A percentile compares a stretch with the other conserved stretches of the same genome.
phyloP scores from a whole-genome alignment of 176 grass and related monocot genomes.

The Poa annua region DNA sequence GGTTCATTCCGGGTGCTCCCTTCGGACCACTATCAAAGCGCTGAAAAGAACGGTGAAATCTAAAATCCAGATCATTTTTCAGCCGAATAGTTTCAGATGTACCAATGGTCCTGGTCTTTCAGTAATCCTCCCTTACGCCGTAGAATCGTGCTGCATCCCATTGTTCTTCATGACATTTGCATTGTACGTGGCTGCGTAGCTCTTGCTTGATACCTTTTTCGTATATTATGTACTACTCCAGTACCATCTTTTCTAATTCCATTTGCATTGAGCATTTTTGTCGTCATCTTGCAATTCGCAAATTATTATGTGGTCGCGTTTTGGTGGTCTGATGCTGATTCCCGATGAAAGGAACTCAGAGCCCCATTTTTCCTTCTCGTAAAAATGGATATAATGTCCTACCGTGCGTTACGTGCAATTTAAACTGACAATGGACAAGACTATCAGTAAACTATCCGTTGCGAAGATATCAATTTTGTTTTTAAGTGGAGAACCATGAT shows the following conservation, averaged over 20 bases:
- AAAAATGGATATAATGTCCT: too few relatives aligned
- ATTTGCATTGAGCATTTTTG: constrained; percentile 2
- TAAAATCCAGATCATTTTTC: constrained; percentile 24
- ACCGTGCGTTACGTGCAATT: too few relatives aligned
- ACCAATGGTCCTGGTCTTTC: neutral
- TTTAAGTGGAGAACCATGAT: too few relatives aligned
- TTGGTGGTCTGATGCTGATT: neutral
- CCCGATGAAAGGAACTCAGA: too few relatives aligned
- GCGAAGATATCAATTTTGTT: too few relatives aligned
- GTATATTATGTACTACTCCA: neutral
- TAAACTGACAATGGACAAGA: too few relatives aligned
- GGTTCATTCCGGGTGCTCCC: constrained; percentile 37
- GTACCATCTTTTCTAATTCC: neutral
- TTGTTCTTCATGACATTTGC: neutral
- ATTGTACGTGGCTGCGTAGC: neutral
- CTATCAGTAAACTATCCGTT: too few relatives aligned
- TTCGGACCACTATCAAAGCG: constrained; percentile 26
- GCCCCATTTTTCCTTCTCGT: too few relatives aligned
- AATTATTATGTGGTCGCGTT: neutral
- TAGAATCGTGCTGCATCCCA: neutral
- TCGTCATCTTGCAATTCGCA: constrained; percentile 9
- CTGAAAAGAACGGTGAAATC: constrained; percentile 30
- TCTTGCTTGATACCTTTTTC: neutral
- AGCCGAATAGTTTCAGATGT: neutral
- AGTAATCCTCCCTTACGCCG: neutral